Evolutionary conservation across 2,329 filamentous ascomycete genomes (phyloP), one percentile per base, ranked within the genome.

Genomic region (Colletotrichum cordylinicola): DNA sequence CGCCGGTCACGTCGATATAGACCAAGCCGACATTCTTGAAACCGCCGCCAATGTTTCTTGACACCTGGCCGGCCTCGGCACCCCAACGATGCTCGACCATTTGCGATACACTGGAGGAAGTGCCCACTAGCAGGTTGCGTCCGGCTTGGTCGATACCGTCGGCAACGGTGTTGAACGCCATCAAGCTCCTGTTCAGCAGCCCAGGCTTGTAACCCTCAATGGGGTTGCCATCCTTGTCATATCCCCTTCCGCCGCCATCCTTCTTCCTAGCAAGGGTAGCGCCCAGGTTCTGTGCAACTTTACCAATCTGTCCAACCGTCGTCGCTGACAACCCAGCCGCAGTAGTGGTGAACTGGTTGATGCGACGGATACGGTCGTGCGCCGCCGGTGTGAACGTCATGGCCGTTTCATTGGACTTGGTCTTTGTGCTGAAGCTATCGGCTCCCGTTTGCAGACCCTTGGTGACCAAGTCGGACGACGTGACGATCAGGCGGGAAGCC

Each of bases 11-110:
- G 80, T 99, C 97, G 76, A 99, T 98, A 83, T 99, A 99, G 37
- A 99, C 97, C 33, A 99, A 89, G 8, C 96, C 97, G 9, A 98
- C 97, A 79, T 98, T 99, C 89, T 97, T 98, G 81, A 98, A 93
- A 29, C 96, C 96, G 7, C 95, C 93, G 1, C 95, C 94, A 24
- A 99, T 85, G 69, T 94, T 90, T 56, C 90, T 89, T 3, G 95
- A 93, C 18, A 98, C 88, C 43, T 93, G 90, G 18, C 96, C 95
- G 0, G 97, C 97, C 84, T 99, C 95, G 2, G 90, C 82, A 6
- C 97, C 97, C 87, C 96, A 99, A 77, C 92, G 93, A 85, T 98
- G 97, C n/a, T 93, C 91, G 4, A 98, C 95, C 67, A 98, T 93
- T 1, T 93, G 95, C 43, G 92, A 95, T 29, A 96, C 94, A n/a